Evolutionary conservation across 1,284 basidiomycete species (phyloP).

Genomic region (Cryptococcus sp.): DNA sequence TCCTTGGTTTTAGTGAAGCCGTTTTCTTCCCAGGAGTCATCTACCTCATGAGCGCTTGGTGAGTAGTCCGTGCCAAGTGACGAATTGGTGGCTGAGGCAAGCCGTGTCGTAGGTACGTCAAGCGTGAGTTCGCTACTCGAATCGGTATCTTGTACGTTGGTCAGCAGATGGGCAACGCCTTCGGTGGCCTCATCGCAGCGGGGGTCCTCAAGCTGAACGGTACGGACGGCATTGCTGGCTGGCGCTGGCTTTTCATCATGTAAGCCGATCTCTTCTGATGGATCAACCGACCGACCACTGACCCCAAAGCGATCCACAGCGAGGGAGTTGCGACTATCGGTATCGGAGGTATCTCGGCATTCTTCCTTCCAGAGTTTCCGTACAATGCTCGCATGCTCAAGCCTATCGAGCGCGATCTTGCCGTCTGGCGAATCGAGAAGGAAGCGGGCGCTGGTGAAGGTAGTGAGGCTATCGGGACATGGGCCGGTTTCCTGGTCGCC

Average conservation of each 20-base stretch:
- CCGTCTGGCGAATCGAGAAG: constrained; percentile 33
- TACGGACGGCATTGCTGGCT: constrained; percentile 30
- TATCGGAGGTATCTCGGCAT: constrained; percentile 21
- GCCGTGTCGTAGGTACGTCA: constrained; percentile 28
- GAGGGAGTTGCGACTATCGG: constrained; percentile 33
- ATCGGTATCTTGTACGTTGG: constrained; percentile 39
- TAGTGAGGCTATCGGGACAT: constrained; percentile 21
- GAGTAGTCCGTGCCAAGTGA: background rate
- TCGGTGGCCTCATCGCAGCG: constrained; percentile 45
- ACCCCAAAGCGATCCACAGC: constrained; percentile 2
- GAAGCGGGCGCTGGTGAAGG: constrained; percentile 36
- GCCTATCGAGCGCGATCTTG: constrained; percentile 32
- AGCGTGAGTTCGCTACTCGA: constrained; percentile 38
- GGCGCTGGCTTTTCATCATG: constrained; percentile 43
- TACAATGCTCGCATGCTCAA: constrained; percentile 33
- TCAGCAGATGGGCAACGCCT: constrained; percentile 47
- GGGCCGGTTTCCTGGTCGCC: constrained; percentile 20
- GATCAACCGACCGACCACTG: background rate
- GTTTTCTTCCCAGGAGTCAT: constrained; percentile 46
- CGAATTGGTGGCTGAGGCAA: background rate
- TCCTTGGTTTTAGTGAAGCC: constrained; percentile 40
- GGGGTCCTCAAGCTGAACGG: constrained; percentile 41
- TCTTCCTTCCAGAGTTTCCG: constrained; percentile 36
- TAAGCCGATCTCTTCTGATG: background rate
- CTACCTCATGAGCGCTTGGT: constrained; percentile 42